Evolutionary conservation across 371 early-diverging fungal species (phyloP).

Genomic region (Mortierella sp.): DNA sequence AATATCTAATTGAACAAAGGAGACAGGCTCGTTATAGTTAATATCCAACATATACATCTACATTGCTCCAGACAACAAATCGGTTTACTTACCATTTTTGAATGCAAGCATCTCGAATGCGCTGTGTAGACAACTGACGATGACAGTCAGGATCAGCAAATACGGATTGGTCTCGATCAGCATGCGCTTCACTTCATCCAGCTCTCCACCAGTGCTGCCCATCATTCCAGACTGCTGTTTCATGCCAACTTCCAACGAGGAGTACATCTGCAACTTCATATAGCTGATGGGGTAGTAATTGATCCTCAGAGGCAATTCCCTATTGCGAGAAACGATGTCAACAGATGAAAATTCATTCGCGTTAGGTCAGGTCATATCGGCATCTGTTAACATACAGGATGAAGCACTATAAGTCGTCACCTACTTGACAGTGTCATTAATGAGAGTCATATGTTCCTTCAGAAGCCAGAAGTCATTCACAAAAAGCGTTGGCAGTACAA

Average conservation of each 20-base stretch:
- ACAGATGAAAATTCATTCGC: not conserved
- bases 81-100: conserved; percentile 80
- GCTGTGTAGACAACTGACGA: conserved; percentile 87
- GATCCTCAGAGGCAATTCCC: conserved; percentile 76
- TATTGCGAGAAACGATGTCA: conserved; percentile 28
- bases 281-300: conserved; percentile 76
- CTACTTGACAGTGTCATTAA: conserved; percentile 83
- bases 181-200: conserved; percentile 79
- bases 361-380: not conserved
- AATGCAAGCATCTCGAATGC: conserved; percentile 95
- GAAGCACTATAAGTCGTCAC: not conserved
- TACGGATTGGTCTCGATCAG: conserved; percentile 92
- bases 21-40: not conserved
- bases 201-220: conserved; percentile 69
- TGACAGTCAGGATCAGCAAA: conserved; percentile 81
- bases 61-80: not conserved
- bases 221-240: conserved; percentile 74
- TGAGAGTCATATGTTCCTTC: conserved; percentile 73
- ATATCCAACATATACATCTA: not conserved
- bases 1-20: conserved; percentile 70
- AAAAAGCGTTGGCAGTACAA: conserved; percentile 81
- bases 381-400: not conserved
- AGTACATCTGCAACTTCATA: conserved; percentile 83
- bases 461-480: conserved; percentile 93
- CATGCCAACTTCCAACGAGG: conserved; percentile 76